Evolutionary conservation across 1,284 basidiomycete genomes (phyloP), one percentile per base, ranked within the genome.

Genomic region (Cutaneotrichosporon daszewskae): DNA sequence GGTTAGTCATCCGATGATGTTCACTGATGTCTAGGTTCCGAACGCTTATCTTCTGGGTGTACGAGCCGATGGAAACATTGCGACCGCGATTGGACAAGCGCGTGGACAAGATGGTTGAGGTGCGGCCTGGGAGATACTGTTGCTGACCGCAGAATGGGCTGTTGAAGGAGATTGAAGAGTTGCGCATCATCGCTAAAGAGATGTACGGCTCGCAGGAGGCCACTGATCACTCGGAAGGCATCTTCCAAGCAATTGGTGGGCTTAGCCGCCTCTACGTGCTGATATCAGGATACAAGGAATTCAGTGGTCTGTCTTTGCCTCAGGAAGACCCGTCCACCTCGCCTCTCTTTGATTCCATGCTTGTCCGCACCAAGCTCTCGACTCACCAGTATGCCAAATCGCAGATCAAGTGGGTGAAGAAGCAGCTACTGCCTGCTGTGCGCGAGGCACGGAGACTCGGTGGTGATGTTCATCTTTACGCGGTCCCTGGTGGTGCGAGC

Each of bases 211-310:
- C 48, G 2, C 39, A 54, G 2, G 51, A 62, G 9, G 50, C 53
- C 10, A 58, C 59, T 4, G 68, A 68, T 32, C 61, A 66, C 35
- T 58, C 65, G 1, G 70, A 70, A 49, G 94, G 94, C 1, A 87
- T 98, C 44, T 96, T 87, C 66, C 95, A 99, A 68, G 82, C 89
- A 0, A 98, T 99, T 40, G 94, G 91, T 85, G 50, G 40, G 71
- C 55, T 1, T 17, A 16, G 37, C n/a, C 11, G 17, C 3, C 6
- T 20, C 3, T 24, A 18, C 3, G 11, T 6, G 26, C 44, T 50
- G 29, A 51, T 25, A 4, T 6, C 29, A 94, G 90, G 92, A 1
- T 96, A 87, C 72, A 87, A 84, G 65, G 91, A 96, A 69, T 96
- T 97, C 72, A 85, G 43, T 61, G 51, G 42, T 3, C 73, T 51